phyloP scores from a whole-genome alignment of 805 yeast species.

The Hemisphaericaspora nanyangensis region DNA sequence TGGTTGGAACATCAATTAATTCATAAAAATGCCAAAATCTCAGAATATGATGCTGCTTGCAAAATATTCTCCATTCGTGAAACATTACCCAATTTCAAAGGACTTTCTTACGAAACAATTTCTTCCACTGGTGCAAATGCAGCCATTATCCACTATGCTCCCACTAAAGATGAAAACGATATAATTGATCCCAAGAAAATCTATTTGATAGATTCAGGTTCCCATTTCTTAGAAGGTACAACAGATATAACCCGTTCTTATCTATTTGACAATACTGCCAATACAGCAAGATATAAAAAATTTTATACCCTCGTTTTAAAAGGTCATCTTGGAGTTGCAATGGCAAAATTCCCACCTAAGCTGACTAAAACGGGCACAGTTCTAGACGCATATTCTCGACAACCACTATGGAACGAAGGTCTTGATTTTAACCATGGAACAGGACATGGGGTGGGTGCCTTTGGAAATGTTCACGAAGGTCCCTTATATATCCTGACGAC shows the following conservation, averaged over 20 bases:
- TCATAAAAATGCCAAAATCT: conserved; percentile 38
- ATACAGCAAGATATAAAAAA: conserved; percentile 55
- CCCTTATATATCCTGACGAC: conserved; percentile 77
- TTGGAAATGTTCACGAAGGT: conserved; percentile 89
- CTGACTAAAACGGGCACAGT: conserved; percentile 69
- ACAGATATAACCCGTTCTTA: conserved; percentile 92
- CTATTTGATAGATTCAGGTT: conserved; percentile 84
- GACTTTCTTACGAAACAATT: conserved; percentile 72
- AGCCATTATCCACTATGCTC: conserved; percentile 73
- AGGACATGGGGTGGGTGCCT: conserved; percentile 96
- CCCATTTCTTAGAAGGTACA: conserved; percentile 90
- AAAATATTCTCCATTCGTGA: conserved; percentile 55
- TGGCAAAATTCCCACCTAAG: conserved; percentile 65
- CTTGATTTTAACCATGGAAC: conserved; percentile 91
- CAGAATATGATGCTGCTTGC: conserved; percentile 64
- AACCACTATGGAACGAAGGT: conserved; percentile 76
- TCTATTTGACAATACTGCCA: conserved; percentile 48
- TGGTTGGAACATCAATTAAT: conserved; percentile 69
- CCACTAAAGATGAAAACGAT: conserved; percentile 54
- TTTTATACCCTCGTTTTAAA: conserved; percentile 83
- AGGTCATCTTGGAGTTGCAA: conserved; percentile 86
- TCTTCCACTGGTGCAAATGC: conserved; percentile 75
- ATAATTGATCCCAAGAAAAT: conserved; percentile 63
- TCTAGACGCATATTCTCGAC: conserved; percentile 81
- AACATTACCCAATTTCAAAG: conserved; percentile 52